Evolutionary conservation across 2,329 filamentous ascomycete species (phyloP), one percentile per base, ranked within the genome.

Genomic region (Tolypocladium nubicola): DNA sequence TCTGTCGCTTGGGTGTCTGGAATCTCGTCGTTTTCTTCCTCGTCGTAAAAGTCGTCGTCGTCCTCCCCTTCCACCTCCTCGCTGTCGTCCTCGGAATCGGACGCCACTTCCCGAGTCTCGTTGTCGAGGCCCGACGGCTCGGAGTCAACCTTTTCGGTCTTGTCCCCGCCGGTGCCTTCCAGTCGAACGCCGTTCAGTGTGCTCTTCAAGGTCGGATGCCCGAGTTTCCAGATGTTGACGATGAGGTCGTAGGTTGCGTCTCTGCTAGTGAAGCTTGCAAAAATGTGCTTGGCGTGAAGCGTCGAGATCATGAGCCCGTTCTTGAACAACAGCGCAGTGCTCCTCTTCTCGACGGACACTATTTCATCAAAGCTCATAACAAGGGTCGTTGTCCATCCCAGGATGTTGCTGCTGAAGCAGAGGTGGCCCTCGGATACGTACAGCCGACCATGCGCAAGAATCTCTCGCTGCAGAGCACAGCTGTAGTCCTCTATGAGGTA

Each of bases 351-450:
- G 9, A 99, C 89, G 1, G 93, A 91, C 23, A 97, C 90, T 58
- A 99, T 90, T 71, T 99, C 94, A 68, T 99, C 94, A 69, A 99
- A 99, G 71, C 91, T 95, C 76, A 99, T 96, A 55, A 99, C 93
- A 47, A 99, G 78, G 1, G 94, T 99, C 0, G 94, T 99, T 26
- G 95, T 89, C 94, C 94, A 99, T 56, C 94, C 94, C 52, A 99
- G 83, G 63, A 99, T 99, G 69, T 99, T 99, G 77, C 94, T 97
- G 67, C 92, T 97, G 73, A 99, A 99, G 76, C 94, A 99, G 52
- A 99, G 84, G 69, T 99, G 93, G 13, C 93, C 92, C 74, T 99
- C 94, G 0, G 94, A 97, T 47, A 99, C 90, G 67, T 99, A 99
- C 16, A 99, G 80, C 45, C 94, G 84, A 7, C 94, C 94, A 64